Evolutionary conservation across 192 early-diverging fungal species (phyloP).

Genomic region (Coemansia sp.): DNA sequence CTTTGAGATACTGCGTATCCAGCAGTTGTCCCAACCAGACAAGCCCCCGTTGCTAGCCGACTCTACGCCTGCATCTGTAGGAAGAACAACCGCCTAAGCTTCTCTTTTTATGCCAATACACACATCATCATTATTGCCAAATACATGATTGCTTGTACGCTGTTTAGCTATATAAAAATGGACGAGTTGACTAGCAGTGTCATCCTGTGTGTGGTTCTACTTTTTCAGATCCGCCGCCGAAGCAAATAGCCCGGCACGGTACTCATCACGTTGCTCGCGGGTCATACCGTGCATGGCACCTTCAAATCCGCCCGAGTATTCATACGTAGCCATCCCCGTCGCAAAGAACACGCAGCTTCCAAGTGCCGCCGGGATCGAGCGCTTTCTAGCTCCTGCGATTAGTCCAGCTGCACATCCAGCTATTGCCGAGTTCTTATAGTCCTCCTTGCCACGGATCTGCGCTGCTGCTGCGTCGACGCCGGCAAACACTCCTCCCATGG

Average conservation of each 20-base stretch:
- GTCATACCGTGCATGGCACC: constrained; percentile 45
- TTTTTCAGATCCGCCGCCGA: constrained; percentile 48
- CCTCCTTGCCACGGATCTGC: constrained; percentile 66
- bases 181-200: background rate
- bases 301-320: constrained; percentile 60
- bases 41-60: constrained; percentile 38
- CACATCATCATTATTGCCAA: background rate
- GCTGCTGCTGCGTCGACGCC: constrained; percentile 61
- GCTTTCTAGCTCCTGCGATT: constrained; percentile 62
- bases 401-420: constrained; percentile 75
- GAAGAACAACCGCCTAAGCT: background rate
- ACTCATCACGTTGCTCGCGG: constrained; percentile 49
- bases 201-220: background rate
- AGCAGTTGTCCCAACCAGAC: constrained; percentile 40
- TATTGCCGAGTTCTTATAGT: constrained; percentile 68
- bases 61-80: constrained; percentile 12
- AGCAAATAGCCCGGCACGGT: constrained; percentile 49
- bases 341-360: constrained; percentile 66
- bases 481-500: constrained; percentile 78
- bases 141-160: too few species aligned
- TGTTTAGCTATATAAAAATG: background rate
- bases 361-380: constrained; percentile 64
- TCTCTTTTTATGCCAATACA: background rate
- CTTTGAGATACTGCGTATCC: constrained; percentile 43
- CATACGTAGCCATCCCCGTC: constrained; percentile 66